Evolutionary conservation across 2,329 filamentous ascomycete species (phyloP).

Genomic region (Chrysosphaeria jannelii): DNA sequence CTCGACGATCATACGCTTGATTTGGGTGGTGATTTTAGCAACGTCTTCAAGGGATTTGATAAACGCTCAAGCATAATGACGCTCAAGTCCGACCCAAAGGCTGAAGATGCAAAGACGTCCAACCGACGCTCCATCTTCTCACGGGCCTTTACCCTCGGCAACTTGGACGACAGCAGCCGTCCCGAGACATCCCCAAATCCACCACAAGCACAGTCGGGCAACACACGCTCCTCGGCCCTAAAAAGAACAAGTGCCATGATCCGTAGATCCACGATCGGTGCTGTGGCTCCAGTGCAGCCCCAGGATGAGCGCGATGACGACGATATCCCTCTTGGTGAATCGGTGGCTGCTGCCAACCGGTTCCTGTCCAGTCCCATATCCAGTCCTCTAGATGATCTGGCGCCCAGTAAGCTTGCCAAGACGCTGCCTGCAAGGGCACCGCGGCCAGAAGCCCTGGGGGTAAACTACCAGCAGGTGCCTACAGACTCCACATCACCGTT

Average conservation of each 20-base stretch:
- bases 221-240: constrained; percentile 5
- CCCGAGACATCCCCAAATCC: constrained; percentile 11
- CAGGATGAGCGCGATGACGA: constrained; percentile 21
- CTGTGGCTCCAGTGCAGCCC: constrained; percentile 4
- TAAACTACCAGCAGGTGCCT: constrained; percentile 7
- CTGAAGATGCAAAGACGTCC: neutral
- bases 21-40: constrained; percentile 25
- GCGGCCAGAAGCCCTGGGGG: constrained; percentile 9
- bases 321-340: constrained; percentile 19
- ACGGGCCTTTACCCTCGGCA: no score
- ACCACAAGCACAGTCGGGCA: constrained; percentile 5
- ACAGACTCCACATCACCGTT: constrained; percentile 8
- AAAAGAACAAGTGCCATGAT: constrained; percentile 8
- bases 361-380: constrained; percentile 9
- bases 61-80: constrained; percentile 22
- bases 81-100: constrained; percentile 12
- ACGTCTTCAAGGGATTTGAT: constrained; percentile 25
- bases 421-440: no score
- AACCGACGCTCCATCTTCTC: no score
- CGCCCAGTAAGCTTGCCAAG: constrained; percentile 8
- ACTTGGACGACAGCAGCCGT: constrained; percentile 18
- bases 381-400: constrained; percentile 9
- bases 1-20: constrained; percentile 18
- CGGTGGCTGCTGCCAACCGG: constrained; percentile 16
- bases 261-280: constrained; percentile 6